Evolutionary conservation across 495 filamentous ascomycete genomes (phyloP), one percentile per base, ranked within the genome.

Genomic region (Bombardia bombarda): DNA sequence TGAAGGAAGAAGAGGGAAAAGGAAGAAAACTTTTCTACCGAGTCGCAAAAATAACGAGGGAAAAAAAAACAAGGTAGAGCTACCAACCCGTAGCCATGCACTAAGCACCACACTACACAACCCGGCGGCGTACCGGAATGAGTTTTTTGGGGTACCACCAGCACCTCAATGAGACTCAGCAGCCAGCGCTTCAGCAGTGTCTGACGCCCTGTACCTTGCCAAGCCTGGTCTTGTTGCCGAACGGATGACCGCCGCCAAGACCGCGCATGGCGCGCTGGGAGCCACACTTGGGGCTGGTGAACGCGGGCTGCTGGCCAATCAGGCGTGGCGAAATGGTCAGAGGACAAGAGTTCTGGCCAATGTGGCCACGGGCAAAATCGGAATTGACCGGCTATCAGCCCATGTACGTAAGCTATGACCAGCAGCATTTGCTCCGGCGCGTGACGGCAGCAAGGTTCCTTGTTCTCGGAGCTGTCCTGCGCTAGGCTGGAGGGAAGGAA

Each of bases 211-310:
- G n/a, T n/a, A n/a, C n/a, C n/a, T n/a, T n/a, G n/a, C n/a, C n/a
- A n/a, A n/a, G n/a, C n/a, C n/a, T n/a, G n/a, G n/a, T n/a, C 22
- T 25, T 33, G 18, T 23, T 13, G 19, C 17, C 20, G 10, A 22
- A 5, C 24, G 38, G 37, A 50, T 53, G 49, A 49, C 55, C 49
- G 18, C n/a, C 38, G 52, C 54, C 57, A 60, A 57, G 53, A 37
- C 19, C 28, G 28, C 16, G 7, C 16, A 3, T 38, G n/a, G 30
- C 25, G 4, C 28, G 40, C 30, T 16, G 34, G 21, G 47, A 56
- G 53, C 56, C 55, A 52, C 56, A 53, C 31, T 28, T 51, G 56
- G 48, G 43, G 47, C 52, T 58, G 39, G 47, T 42, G 40, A 34
- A 30, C n/a, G 32, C 39, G 23, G 35, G 13, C 6, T n/a, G 1